Percentiles rank a stretch among this genome's conserved stretches.
Evolutionary conservation across 306 rosid species (phyloP).

Genomic region (Carpinus viminea): DNA sequence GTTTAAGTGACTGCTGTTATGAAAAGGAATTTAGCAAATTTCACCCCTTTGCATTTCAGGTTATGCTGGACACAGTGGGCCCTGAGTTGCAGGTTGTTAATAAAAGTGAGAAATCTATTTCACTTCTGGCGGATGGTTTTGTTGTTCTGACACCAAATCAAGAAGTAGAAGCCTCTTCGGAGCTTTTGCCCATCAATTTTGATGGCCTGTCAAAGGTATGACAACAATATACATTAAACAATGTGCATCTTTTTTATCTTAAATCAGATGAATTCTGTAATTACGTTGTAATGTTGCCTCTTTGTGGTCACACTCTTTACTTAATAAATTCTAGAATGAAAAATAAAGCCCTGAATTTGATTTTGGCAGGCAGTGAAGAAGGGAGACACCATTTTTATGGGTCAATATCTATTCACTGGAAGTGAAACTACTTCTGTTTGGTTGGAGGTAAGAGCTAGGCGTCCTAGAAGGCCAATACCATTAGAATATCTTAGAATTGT

Average conservation of each 20-base stretch:
- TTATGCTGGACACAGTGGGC: constrained; percentile 88
- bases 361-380: constrained; percentile 70
- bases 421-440: constrained; percentile 99
- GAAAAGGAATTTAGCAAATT: constrained; percentile 23
- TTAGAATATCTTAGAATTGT: constrained; percentile 2
- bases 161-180: constrained; percentile 75
- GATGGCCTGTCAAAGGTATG: constrained; percentile 79
- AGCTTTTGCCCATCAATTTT: constrained; percentile 82
- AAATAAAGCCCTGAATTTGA: constrained; percentile 23
- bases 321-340: neutral
- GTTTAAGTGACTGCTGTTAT: neutral
- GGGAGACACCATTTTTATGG: constrained; percentile 95
- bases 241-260: neutral
- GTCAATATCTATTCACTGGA: constrained; percentile 96
- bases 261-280: neutral
- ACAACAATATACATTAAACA: constrained; percentile 2
- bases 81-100: constrained; percentile 87
- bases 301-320: neutral
- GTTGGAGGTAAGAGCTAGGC: constrained; percentile 74
- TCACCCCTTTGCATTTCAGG: constrained; percentile 36
- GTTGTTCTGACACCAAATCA: constrained; percentile 76
- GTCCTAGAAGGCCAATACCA: constrained; percentile 9
- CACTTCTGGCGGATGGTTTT: constrained; percentile 52
- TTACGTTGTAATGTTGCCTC: neutral
- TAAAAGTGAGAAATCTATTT: constrained; percentile 55